Conservation (phyloP, 768 basidiomycete genomes). For the Phaffia tasmanica region DNA sequence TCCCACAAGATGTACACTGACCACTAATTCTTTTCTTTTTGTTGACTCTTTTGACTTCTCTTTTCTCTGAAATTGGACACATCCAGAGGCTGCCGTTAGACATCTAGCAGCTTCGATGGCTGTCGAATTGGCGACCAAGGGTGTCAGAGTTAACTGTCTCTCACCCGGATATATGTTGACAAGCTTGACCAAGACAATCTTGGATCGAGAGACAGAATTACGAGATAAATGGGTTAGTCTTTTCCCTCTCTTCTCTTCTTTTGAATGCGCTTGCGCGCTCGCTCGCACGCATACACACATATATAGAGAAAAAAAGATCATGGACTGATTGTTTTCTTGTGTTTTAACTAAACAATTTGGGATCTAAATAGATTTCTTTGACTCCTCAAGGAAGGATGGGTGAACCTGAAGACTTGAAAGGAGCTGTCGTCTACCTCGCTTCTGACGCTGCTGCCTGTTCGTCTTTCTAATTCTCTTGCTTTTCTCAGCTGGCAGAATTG, state of each 20-base stretch:
- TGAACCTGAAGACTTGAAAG: slow-evolving; percentile 81
- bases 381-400: slow-evolving; percentile 61
- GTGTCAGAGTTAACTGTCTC: slow-evolving; percentile 66
- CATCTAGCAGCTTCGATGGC: slow-evolving; percentile 25
- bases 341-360: not conserved
- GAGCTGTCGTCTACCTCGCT: slow-evolving; percentile 74
- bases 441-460: slow-evolving; percentile 69
- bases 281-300: slow-evolving; percentile 29
- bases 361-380: not conserved
- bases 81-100: slow-evolving; percentile 16
- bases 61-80: too few species aligned
- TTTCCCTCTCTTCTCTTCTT: not conserved
- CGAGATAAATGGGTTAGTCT: not conserved
- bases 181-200: slow-evolving; percentile 69
- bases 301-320: not conserved
- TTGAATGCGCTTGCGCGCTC: slow-evolving; percentile 34
- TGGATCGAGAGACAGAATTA: slow-evolving; percentile 61
- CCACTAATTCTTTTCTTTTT: too few species aligned
- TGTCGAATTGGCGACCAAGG: slow-evolving; percentile 89
- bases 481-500: too few species aligned
- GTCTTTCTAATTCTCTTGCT: slow-evolving; percentile 33
- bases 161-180: slow-evolving; percentile 91
- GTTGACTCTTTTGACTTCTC: too few species aligned
- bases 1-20: too few species aligned
- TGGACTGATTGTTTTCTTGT: too few species aligned